Evolutionary conservation across 2,329 filamentous ascomycete species (phyloP).

Genomic region (Dissoconium aciculare): DNA sequence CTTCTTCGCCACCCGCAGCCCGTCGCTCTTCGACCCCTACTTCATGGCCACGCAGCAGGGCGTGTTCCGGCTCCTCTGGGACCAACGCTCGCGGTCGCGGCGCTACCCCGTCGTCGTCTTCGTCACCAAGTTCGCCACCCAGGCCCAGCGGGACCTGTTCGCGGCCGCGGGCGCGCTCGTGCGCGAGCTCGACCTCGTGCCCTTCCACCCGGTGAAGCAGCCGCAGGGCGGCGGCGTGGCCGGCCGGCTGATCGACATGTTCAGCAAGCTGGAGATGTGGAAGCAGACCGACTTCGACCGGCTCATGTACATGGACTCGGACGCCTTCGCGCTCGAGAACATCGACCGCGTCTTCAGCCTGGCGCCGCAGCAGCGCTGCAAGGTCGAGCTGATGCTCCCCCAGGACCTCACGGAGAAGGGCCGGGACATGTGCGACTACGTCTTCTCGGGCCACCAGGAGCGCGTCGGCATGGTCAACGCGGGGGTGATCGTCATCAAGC

Average conservation of each 20-base stretch:
- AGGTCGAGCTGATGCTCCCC: conserved; percentile 12
- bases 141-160: conserved; percentile 20
- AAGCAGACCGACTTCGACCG: conserved; percentile 20
- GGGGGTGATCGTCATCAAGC: conserved; percentile 22
- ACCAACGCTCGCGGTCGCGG: conserved; percentile 12
- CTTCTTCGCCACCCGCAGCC: conserved; percentile 21
- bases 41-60: conserved; percentile 23
- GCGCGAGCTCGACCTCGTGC: conserved; percentile 19
- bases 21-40: conserved; percentile 23
- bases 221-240: conserved; percentile 14
- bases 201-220: conserved; percentile 19
- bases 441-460: conserved; percentile 17
- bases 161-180: conserved; percentile 23
- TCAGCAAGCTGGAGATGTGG: conserved; percentile 26
- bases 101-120: conserved; percentile 21
- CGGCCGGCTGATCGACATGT: conserved; percentile 22
- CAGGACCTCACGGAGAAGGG: conserved; percentile 15
- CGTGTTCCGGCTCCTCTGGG: conserved; percentile 23
- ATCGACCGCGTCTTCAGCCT: conserved; percentile 22
- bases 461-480: conserved; percentile 19
- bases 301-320: conserved; percentile 23
- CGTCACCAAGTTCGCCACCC: conserved; percentile 22
- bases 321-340: conserved; percentile 21
- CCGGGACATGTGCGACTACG: conserved; percentile 19
- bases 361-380: conserved; percentile 14